phyloP scores from a whole-genome alignment of 805 yeast genomes.

The Candida railenensis region DNA sequence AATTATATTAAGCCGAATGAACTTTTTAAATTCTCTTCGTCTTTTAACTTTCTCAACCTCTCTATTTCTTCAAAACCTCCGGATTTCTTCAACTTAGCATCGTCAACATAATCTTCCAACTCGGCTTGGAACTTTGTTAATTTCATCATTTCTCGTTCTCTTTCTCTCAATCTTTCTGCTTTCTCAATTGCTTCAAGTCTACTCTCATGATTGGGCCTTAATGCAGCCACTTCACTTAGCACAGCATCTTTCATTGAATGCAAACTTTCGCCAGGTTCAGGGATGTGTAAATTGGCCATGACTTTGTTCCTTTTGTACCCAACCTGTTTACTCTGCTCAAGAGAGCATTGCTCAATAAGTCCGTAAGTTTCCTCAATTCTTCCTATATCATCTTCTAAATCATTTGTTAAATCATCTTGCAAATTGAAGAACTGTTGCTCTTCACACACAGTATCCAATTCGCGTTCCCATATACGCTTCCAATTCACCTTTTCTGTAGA shows the following conservation, averaged over 20 bases:
- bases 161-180: conserved; percentile 79
- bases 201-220: conserved; percentile 80
- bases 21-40: conserved; percentile 65
- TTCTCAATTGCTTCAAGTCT: conserved; percentile 85
- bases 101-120: conserved; percentile 80
- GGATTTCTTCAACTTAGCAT: conserved; percentile 68
- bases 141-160: conserved; percentile 58
- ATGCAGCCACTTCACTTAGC: conserved; percentile 70
- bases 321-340: conserved; percentile 68
- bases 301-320: conserved; percentile 38
- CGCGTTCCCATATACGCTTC: conserved; percentile 91
- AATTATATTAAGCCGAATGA: conserved; percentile 23
- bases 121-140: conserved; percentile 79
- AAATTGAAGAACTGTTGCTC: conserved; percentile 90
- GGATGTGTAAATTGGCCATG: conserved; percentile 44
- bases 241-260: conserved; percentile 72
- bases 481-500: conserved; percentile 74
- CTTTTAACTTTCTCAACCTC: conserved; percentile 61
- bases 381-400: conserved; percentile 75
- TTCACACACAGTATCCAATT: conserved; percentile 84
- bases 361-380: conserved; percentile 80
- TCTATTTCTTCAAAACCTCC: conserved; percentile 93
- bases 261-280: conserved; percentile 63
- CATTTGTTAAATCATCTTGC: conserved; percentile 82
- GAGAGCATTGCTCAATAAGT: conserved; percentile 76